A percentile compares a stretch with the other conserved stretches of the same genome.
Evolutionary conservation across 805 yeast species (phyloP).

Genomic region (Spathaspora boniae): DNA sequence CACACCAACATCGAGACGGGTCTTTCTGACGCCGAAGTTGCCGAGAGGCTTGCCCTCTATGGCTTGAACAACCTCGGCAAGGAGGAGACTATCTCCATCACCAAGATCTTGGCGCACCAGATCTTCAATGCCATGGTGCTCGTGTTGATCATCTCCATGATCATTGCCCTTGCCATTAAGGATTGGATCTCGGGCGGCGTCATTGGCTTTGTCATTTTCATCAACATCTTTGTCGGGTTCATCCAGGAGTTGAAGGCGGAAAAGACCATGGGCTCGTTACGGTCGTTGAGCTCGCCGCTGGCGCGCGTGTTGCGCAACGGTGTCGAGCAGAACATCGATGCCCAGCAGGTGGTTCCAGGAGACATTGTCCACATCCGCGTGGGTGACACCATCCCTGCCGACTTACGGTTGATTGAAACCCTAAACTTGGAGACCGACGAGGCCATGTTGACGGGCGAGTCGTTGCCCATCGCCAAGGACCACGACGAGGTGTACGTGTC

Average conservation of each 20-base stretch:
- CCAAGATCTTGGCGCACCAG: constrained; percentile 60
- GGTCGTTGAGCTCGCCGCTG: constrained; percentile 64
- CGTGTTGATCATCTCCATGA: constrained; percentile 65
- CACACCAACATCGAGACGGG: constrained; percentile 16
- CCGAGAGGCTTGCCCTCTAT: constrained; percentile 20
- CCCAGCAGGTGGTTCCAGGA: constrained; percentile 70
- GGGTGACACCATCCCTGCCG: constrained; percentile 79
- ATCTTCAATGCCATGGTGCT: constrained; percentile 76
- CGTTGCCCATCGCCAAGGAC: constrained; percentile 59
- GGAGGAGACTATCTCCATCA: constrained; percentile 50
- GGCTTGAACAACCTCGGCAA: constrained; percentile 66
- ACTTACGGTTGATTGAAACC: constrained; percentile 53
- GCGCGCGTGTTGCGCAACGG: constrained; percentile 68
- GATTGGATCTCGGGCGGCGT: constrained; percentile 87
- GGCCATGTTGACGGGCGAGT: constrained; percentile 64
- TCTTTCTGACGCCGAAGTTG: constrained; percentile 17
- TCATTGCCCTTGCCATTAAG: constrained; percentile 65
- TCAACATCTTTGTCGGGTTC: constrained; percentile 66
- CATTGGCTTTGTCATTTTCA: constrained; percentile 59
- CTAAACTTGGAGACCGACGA: constrained; percentile 71
- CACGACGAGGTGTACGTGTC: constrained; percentile 36
- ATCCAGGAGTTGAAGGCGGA: constrained; percentile 73
- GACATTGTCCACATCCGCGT: constrained; percentile 61
- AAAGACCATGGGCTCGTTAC: constrained; percentile 72
- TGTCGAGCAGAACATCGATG: constrained; percentile 50